Percentiles rank a stretch among this genome's conserved stretches.
Conservation (phyloP, 2,329 filamentous ascomycete genomes). For the Pleomassaria siparia region DNA sequence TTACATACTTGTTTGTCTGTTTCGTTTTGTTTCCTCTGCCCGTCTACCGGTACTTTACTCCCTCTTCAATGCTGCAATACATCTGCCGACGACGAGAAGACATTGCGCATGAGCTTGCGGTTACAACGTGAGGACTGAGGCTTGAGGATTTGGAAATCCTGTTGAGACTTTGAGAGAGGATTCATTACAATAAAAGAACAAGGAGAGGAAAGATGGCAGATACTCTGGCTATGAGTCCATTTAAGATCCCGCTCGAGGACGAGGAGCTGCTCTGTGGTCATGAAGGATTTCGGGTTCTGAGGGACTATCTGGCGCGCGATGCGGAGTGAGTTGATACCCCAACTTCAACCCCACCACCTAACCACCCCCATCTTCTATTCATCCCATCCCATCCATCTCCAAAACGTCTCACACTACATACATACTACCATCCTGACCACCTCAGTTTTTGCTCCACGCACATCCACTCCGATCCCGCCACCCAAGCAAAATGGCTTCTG, state of each 20-base stretch:
- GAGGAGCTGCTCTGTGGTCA: constrained; percentile 42
- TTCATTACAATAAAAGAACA: neutral
- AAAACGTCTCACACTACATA: neutral
- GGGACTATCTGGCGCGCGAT: constrained; percentile 45
- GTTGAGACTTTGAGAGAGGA: neutral
- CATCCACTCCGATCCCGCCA: constrained; percentile 29
- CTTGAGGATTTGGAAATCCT: neutral
- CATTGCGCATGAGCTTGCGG: neutral
- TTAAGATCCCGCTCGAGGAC: constrained; percentile 47
- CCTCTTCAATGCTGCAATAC: neutral
- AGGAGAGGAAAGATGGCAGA: neutral
- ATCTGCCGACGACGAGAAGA: neutral
- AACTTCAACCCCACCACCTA: constrained; percentile 5
- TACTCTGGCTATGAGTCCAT: constrained; percentile 47
- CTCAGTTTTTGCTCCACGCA: constrained; percentile 50
- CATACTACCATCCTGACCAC: constrained; percentile 6
- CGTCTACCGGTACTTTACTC: neutral
- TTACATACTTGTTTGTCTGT: constrained; percentile 3
- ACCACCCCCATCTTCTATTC: too few species aligned
- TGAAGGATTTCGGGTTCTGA: constrained; percentile 48
- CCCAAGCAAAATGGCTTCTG: constrained; percentile 49
- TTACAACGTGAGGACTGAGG: neutral
- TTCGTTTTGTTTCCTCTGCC: too few species aligned
- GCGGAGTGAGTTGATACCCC: constrained; percentile 43
- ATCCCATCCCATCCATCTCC: too few species aligned